Conservation (phyloP, 768 basidiomycete genomes). For the Erythrobasidium yunnanense region DNA sequence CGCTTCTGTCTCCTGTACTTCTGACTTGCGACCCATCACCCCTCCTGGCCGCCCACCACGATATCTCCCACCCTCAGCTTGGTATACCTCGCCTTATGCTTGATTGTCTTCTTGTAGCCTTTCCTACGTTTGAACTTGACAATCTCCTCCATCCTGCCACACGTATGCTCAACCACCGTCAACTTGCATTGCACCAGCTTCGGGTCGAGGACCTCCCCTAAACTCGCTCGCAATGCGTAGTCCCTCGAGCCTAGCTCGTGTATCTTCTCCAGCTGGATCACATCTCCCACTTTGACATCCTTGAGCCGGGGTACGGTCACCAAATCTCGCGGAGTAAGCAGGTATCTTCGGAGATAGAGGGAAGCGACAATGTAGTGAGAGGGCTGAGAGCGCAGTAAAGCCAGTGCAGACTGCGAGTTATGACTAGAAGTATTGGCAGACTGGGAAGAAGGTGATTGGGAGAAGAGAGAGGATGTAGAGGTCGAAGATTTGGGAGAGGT, state of each 20-base stretch:
- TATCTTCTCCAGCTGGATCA: constrained; percentile 68
- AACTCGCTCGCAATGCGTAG: constrained; percentile 60
- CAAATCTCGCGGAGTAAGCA: constrained; percentile 78
- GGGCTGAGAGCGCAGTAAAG: constrained; percentile 77
- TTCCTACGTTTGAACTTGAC: constrained; percentile 98
- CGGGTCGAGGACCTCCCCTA: constrained; percentile 39
- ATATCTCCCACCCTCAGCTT: constrained; percentile 82
- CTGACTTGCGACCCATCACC: neutral
- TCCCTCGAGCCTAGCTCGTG: constrained; percentile 92
- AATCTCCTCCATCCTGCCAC: constrained; percentile 77
- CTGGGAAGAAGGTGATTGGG: neutral
- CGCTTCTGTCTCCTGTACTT: no score
- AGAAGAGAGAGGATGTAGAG: neutral
- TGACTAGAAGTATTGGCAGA: neutral
- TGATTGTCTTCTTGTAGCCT: constrained; percentile 87
- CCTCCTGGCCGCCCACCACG: constrained; percentile 41
- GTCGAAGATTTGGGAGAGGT: no score
- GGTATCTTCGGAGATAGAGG: constrained; percentile 74
- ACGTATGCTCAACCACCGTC: constrained; percentile 95
- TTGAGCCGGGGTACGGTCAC: constrained; percentile 86
- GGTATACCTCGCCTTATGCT: constrained; percentile 91
- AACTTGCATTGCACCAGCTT: constrained; percentile 60
- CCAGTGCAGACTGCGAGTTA: constrained; percentile 48
- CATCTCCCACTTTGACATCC: constrained; percentile 72
- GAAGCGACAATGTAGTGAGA: constrained; percentile 84